These are phyloP conservation scores for Alternaria conjuncta DNA, from an alignment of 2,329 filamentous ascomycete genomes.

Conservation along the genomic window DNA sequence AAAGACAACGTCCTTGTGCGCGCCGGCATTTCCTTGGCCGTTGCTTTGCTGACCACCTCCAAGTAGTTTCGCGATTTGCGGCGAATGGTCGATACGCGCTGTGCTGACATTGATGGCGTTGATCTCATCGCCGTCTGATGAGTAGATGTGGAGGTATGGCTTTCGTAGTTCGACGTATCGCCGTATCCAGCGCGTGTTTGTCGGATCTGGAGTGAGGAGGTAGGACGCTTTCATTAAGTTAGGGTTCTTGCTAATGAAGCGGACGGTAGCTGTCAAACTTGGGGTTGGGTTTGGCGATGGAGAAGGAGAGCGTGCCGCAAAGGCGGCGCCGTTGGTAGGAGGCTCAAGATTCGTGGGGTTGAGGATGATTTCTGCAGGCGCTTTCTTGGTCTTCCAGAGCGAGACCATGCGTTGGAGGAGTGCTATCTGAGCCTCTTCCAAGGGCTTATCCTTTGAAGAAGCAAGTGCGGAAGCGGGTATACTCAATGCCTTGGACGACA, in stretches of 20 bases:
- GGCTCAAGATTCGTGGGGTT: constrained; percentile 66
- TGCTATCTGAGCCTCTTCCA: constrained; percentile 46
- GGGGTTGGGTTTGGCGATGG: constrained; percentile 55
- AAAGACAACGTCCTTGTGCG: constrained; percentile 72
- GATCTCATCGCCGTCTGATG: constrained; percentile 86
- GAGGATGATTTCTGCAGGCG: constrained; percentile 55
- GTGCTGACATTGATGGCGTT: constrained; percentile 88
- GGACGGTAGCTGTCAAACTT: constrained; percentile 76
- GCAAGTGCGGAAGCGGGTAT: constrained; percentile 23
- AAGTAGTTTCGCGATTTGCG: constrained; percentile 81
- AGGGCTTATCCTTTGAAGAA: constrained; percentile 16
- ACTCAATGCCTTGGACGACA: constrained; percentile 60
- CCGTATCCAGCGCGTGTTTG: constrained; percentile 84
- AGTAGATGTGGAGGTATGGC: constrained; percentile 92
- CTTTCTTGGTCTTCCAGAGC: constrained; percentile 64
- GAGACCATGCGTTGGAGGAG: constrained; percentile 63
- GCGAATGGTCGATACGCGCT: constrained; percentile 88
- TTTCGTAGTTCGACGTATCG: constrained; percentile 90
- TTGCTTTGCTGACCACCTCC: constrained; percentile 42
- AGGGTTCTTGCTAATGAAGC: constrained; percentile 77
- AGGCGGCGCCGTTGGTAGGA: constrained; percentile 66
- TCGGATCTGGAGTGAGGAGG: constrained; percentile 81
- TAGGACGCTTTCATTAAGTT: constrained; percentile 82
- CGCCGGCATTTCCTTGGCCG: constrained; percentile 7
- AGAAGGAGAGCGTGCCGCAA: constrained; percentile 50